Conservation (phyloP, 176 grass and related monocot genomes). For the Musa beccarii region DNA sequence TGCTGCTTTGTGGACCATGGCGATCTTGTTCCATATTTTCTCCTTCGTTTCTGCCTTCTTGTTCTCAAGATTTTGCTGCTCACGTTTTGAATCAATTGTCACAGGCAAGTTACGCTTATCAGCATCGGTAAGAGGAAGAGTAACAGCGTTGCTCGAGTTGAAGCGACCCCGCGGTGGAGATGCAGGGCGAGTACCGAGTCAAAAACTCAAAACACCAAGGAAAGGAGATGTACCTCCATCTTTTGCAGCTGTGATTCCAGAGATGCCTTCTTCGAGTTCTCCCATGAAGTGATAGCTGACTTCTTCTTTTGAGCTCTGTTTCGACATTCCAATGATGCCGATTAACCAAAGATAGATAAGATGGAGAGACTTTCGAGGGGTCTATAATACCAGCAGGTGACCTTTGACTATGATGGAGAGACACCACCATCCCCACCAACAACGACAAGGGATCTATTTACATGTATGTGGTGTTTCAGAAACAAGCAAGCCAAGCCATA, state of each 20-base stretch:
- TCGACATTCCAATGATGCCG: not conserved
- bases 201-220: not conserved
- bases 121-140: not conserved
- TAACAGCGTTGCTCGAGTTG: not conserved
- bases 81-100: not conserved
- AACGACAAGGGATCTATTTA: too few relatives aligned
- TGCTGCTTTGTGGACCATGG: constrained; percentile 37
- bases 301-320: constrained; percentile 46
- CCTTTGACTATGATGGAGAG: too few relatives aligned
- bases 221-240: constrained; percentile 23
- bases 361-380: not conserved
- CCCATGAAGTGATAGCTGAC: constrained; percentile 43
- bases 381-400: not conserved
- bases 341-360: not conserved
- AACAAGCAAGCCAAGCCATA: too few relatives aligned
- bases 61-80: constrained; percentile 50
- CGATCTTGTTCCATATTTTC: constrained; percentile 44
- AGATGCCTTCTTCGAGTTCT: constrained; percentile 51
- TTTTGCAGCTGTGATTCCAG: constrained; percentile 59
- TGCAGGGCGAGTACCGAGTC: too few relatives aligned
- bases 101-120: not conserved
- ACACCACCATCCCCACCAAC: too few relatives aligned
- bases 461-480: too few relatives aligned
- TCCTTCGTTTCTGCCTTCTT: constrained; percentile 40
- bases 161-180: too few relatives aligned